Conservation (phyloP, 352 stramenopile species). For the Globisporangium paddicum region DNA sequence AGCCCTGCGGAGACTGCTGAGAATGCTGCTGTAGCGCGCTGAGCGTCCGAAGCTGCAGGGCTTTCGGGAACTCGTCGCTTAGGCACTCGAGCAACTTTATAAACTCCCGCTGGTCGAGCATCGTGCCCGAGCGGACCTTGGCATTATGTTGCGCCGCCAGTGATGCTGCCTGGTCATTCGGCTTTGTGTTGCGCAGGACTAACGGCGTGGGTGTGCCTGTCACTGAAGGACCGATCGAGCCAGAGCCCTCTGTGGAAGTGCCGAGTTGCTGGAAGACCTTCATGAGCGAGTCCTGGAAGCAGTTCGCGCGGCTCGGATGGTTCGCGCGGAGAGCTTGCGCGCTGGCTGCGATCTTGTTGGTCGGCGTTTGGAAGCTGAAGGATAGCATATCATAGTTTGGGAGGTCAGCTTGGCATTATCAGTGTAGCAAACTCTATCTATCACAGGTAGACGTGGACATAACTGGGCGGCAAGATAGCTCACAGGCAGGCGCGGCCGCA, state of each 20-base stretch:
- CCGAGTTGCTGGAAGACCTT: constrained; percentile 7
- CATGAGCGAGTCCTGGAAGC: constrained; percentile 3
- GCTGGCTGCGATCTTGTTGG: constrained; percentile 1
- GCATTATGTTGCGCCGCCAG: neutral
- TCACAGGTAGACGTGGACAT: neutral
- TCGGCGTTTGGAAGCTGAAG: constrained; percentile 9
- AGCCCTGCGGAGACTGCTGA: neutral
- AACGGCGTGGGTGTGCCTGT: neutral
- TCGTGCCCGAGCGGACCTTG: neutral
- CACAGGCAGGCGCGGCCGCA: constrained; percentile 4
- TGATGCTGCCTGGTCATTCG: neutral
- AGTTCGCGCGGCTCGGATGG: neutral
- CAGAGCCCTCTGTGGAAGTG: neutral
- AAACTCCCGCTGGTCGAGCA: constrained; percentile 5
- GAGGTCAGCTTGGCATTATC: too few species aligned
- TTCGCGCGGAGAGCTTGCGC: constrained; percentile 3
- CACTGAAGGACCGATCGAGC: neutral
- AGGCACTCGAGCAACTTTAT: constrained; percentile 5
- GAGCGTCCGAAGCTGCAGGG: constrained; percentile 4
- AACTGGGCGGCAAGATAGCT: constrained; percentile 14
- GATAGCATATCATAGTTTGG: neutral
- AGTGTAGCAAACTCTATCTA: neutral
- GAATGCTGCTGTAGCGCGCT: neutral
- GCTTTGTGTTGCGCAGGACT: neutral
- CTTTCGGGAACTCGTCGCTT: constrained; percentile 10